Percentiles rank a stretch among this genome's conserved stretches.
Conservation (phyloP, 2,329 filamentous ascomycete species). For the Parascedosporium putredinis region DNA sequence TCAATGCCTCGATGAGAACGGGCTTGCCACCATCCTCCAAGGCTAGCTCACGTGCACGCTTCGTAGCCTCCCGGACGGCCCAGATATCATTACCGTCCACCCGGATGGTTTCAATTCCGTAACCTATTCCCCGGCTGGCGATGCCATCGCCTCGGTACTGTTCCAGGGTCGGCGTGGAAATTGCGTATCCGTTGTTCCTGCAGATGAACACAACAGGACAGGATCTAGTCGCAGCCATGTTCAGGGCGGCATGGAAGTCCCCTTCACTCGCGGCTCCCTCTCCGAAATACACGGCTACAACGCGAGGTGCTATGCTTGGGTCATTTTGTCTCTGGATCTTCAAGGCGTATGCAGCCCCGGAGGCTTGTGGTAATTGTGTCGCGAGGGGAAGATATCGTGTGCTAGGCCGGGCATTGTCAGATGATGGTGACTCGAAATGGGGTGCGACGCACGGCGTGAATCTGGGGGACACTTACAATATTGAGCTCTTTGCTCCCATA, state of each 20-base stretch:
- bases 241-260: conserved; percentile 84
- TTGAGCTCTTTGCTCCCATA: conserved; percentile 79
- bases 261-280: conserved; percentile 86
- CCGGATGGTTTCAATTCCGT: conserved; percentile 87
- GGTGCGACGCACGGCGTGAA: not conserved
- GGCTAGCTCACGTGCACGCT: conserved; percentile 66
- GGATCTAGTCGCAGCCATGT: conserved; percentile 81
- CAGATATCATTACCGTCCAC: conserved; percentile 94
- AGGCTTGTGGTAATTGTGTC: conserved; percentile 81
- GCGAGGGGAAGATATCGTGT: conserved; percentile 78
- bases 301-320: conserved; percentile 53
- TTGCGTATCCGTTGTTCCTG: conserved; percentile 87
- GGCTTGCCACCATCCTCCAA: conserved; percentile 71
- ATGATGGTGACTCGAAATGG: not conserved
- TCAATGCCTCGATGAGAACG: conserved; percentile 89
- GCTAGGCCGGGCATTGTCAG: conserved; percentile 33
- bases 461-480: conserved; percentile 52
- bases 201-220: conserved; percentile 86
- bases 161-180: conserved; percentile 79
- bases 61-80: conserved; percentile 72
- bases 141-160: conserved; percentile 90
- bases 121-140: conserved; percentile 74
- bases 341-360: conserved; percentile 77
- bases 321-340: conserved; percentile 70
- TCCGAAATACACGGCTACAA: conserved; percentile 79